Base-by-base conservation (phyloP, 371 early-diverging fungal species). In the Vairimorpha apis region DNA sequence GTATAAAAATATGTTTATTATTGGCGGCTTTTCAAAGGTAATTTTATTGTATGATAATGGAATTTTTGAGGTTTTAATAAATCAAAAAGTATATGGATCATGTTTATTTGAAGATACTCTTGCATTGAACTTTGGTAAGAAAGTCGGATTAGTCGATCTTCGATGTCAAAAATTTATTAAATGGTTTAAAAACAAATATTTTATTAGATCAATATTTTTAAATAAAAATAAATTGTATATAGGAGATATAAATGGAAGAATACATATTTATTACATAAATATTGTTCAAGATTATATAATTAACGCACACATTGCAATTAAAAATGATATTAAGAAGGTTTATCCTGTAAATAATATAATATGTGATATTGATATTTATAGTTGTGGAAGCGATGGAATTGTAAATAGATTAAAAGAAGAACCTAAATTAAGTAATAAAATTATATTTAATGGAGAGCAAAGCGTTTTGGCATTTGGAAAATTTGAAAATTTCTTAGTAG, bases 281-380 rank as follows among this genome's bases (percentile, higher is more conserved):
- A 32, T n/a, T 13, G 18, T 25, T 30, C 27, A 38, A 16, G 59
- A 59, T 13, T 47, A 56, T 45, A 51, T 62, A 10, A 33, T 70
- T 37, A 70, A 70, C 45, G 70, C 62, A n/a, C 70, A 70, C 18
- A 21, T 37, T 23, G 45, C 30, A 14, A 32, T 70, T 18, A 32
- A 32, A n/a, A 49, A 43, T 21, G 55, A 62, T 49, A 23, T 35
- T 47, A 70, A 70, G 23, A 62, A 37, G n/a, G 29, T 59, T 33
- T 70, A 70, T 70, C 70, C 70, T 2, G 70, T 70, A 5, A 70
- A 70, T 60, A 14, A 32, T 12, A n/a, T 70, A 12, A 41, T 33
- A 7, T 1, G 47, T 29, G 30, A 60, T 2, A 62, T 12, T 21
- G 10, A 70, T 35, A 8, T 70, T 7, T 47, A 60, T 60, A 47